A percentile compares a stretch with the other conserved stretches of the same genome.
These are phyloP conservation scores for Artemisia tridentata DNA, from an alignment of 129 eudicot genomes.

Conservation along the genomic window DNA sequence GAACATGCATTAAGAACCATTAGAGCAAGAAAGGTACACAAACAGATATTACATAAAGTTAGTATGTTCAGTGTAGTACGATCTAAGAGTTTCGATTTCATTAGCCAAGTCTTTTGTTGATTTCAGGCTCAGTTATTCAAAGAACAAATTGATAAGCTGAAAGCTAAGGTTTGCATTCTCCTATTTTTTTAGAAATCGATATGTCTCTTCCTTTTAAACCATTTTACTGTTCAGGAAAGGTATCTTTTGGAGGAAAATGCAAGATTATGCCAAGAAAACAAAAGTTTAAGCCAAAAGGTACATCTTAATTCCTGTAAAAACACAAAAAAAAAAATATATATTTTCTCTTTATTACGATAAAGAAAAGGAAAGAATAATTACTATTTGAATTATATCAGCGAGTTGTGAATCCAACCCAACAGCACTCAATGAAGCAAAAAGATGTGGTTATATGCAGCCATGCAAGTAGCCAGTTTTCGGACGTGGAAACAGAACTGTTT, in stretches of 20 bases:
- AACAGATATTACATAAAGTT: neutral
- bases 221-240: slow-evolving; percentile 37
- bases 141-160: slow-evolving; percentile 45
- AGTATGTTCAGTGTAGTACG: neutral
- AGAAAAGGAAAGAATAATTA: neutral
- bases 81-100: neutral
- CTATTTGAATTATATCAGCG: neutral
- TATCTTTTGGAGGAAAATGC: slow-evolving; percentile 51
- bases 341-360: neutral
- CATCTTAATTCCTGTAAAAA: neutral
- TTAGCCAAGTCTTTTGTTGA: slow-evolving; percentile 13
- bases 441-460: slow-evolving; percentile 26
- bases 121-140: slow-evolving; percentile 47
- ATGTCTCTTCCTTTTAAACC: neutral
- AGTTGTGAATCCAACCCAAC: neutral
- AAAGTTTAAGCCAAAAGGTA: slow-evolving; percentile 33
- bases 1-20: slow-evolving; percentile 48
- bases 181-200: slow-evolving; percentile 12
- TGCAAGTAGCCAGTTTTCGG: slow-evolving; percentile 28
- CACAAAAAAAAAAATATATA: too few relatives aligned
- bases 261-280: slow-evolving; percentile 24
- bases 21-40: slow-evolving; percentile 50
- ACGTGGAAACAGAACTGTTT: slow-evolving; percentile 55
- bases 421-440: slow-evolving; percentile 21
- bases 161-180: slow-evolving; percentile 42